Conservation (phyloP, 2,329 filamentous ascomycete species). For the Setomelanomma holmii region DNA sequence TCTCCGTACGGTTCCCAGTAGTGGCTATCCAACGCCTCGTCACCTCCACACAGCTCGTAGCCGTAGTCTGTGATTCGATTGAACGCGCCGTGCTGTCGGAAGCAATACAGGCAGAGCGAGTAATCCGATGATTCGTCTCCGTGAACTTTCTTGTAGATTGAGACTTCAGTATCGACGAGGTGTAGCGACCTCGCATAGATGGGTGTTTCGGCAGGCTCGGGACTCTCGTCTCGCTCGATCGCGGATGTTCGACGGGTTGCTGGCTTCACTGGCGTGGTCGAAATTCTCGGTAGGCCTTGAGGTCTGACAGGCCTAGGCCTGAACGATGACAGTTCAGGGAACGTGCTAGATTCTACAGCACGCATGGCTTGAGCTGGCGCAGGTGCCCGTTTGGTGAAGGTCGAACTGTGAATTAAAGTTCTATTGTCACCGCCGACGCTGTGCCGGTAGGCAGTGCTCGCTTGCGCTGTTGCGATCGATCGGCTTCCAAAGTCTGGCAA, state of each 20-base stretch:
- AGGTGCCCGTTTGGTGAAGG: constrained; percentile 14
- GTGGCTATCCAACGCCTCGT: constrained; percentile 34
- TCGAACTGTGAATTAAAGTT: constrained; percentile 2
- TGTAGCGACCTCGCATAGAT: constrained; percentile 35
- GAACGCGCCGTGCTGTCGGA: constrained; percentile 33
- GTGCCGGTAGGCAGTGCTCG: neutral
- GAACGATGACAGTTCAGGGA: constrained; percentile 20
- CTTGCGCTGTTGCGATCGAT: neutral
- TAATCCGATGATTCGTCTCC: constrained; percentile 29
- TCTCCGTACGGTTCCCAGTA: constrained; percentile 31
- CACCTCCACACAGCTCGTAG: constrained; percentile 37
- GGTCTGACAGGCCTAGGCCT: constrained; percentile 10
- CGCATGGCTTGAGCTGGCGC: neutral
- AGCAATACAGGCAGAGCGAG: constrained; percentile 38
- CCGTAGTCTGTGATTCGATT: constrained; percentile 27
- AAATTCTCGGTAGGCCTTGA: constrained; percentile 1
- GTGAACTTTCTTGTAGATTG: constrained; percentile 35
- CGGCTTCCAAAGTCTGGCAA: constrained; percentile 2
- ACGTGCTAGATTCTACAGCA: neutral
- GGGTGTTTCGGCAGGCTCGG: constrained; percentile 22
- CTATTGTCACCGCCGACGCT: constrained; percentile 13
- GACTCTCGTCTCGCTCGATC: neutral
- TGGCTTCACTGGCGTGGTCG: neutral
- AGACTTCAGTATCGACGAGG: constrained; percentile 32
- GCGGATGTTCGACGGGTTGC: constrained; percentile 8